Percentiles rank a stretch among this genome's conserved stretches.
Evolutionary conservation across 1,284 basidiomycete genomes (phyloP).

Genomic region (Sparassis latifolia): DNA sequence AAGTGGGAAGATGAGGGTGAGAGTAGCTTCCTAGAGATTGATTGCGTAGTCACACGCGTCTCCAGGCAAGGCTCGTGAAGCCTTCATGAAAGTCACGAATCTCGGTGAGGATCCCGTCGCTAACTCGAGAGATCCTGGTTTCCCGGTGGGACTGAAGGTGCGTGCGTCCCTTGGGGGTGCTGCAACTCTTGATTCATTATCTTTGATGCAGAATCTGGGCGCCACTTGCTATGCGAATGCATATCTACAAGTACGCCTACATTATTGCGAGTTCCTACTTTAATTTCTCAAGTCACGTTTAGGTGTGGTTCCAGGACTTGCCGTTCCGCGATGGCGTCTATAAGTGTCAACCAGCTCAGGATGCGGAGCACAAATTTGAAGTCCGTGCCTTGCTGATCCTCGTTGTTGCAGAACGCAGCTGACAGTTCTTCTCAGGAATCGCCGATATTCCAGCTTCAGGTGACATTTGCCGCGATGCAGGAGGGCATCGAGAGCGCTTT

Average conservation of each 20-base stretch:
- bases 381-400: slow-evolving; percentile 26
- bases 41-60: background rate
- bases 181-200: background rate
- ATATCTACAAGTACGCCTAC: slow-evolving; percentile 64
- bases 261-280: slow-evolving; percentile 1
- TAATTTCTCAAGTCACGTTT: background rate
- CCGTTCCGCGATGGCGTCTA: slow-evolving; percentile 55
- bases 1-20: slow-evolving; percentile 66
- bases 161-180: slow-evolving; percentile 5
- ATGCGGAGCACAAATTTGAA: slow-evolving; percentile 45
- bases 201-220: slow-evolving; percentile 67
- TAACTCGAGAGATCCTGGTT: slow-evolving; percentile 40
- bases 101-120: slow-evolving; percentile 48
- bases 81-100: slow-evolving; percentile 47
- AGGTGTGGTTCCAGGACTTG: slow-evolving; percentile 61
- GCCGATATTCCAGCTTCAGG: slow-evolving; percentile 69
- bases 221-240: slow-evolving; percentile 94
- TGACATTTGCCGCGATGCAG: slow-evolving; percentile 79
- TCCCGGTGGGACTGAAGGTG: slow-evolving; percentile 79
- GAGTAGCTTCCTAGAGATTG: background rate
- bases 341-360: slow-evolving; percentile 44
- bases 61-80: slow-evolving; percentile 44
- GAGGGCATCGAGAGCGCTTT: slow-evolving; percentile 61
- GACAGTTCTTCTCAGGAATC: slow-evolving; percentile 43
- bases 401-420: background rate